These are phyloP conservation scores for Hyaloscypha hepaticicola DNA, from an alignment of 495 filamentous ascomycete genomes.

Conservation along the genomic window DNA sequence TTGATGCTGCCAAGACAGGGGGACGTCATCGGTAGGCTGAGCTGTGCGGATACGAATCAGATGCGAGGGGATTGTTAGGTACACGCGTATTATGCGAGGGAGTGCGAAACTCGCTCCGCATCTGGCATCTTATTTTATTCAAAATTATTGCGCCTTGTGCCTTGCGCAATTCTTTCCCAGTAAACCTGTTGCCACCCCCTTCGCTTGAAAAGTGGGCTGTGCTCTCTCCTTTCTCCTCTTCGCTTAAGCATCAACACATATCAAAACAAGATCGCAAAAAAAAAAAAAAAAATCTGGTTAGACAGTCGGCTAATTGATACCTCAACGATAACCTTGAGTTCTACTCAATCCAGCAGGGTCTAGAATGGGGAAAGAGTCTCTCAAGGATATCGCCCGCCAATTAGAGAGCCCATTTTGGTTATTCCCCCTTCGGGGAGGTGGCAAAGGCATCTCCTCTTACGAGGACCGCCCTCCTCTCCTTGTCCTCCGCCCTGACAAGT, in stretches of 20 bases:
- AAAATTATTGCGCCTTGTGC: too few relatives aligned
- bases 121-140: not conserved
- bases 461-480: not conserved
- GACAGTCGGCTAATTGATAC: not conserved
- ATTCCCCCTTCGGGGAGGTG: not conserved
- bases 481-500: not conserved
- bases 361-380: not conserved
- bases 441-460: not conserved
- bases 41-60: slow-evolving; percentile 3
- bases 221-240: not conserved
- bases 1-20: not conserved
- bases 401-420: not conserved
- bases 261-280: not conserved
- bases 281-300: not conserved
- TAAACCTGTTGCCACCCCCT: not conserved
- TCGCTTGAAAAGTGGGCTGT: not conserved
- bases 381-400: not conserved
- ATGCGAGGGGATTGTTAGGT: not conserved
- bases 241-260: not conserved
- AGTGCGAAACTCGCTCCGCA: not conserved
- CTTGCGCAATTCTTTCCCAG: not conserved
- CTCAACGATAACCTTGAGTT: not conserved
- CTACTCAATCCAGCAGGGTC: not conserved
- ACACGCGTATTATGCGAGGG: not conserved
- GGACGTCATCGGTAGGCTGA: slow-evolving; percentile 24